Evolutionary conservation across 2,329 filamentous ascomycete species (phyloP).

Genomic region (Clonostachys rosea): DNA sequence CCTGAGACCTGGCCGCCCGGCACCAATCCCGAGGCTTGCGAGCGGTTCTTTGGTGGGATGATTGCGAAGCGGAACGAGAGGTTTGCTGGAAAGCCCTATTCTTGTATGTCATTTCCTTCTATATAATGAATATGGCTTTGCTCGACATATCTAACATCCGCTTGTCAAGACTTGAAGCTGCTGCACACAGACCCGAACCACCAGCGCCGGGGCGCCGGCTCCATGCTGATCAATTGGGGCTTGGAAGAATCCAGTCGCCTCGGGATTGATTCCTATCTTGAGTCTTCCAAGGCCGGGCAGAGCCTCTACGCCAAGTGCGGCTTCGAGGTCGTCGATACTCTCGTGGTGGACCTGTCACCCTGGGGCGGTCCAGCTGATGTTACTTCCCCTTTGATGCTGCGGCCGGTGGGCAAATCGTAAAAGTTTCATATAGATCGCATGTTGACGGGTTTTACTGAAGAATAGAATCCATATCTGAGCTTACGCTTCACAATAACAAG

Average conservation of each 20-base stretch:
- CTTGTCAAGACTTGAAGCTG: slow-evolving; percentile 23
- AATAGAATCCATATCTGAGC: no score
- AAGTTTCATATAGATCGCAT: no score
- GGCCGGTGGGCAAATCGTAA: slow-evolving; percentile 1
- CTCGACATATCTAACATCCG: no score
- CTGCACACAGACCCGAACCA: slow-evolving; percentile 29
- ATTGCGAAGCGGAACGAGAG: slow-evolving; percentile 18
- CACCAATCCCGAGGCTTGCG: slow-evolving; percentile 23
- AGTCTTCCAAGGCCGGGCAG: slow-evolving; percentile 23
- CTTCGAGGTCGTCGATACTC: slow-evolving; percentile 19
- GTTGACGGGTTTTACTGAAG: no score
- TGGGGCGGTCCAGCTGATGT: slow-evolving; percentile 17
- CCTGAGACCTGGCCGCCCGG: slow-evolving; percentile 18
- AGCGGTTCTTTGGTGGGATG: slow-evolving; percentile 22
- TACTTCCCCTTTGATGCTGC: slow-evolving; percentile 14
- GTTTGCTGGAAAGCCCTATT: slow-evolving; percentile 21
- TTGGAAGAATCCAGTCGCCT: slow-evolving; percentile 27
- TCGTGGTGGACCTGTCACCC: slow-evolving; percentile 16
- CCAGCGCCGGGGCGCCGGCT: slow-evolving; percentile 11
- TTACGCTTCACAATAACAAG: no score
- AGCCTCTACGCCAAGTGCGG: slow-evolving; percentile 26
- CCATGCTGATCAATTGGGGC: slow-evolving; percentile 19
- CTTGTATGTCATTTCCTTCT: slow-evolving; percentile 18
- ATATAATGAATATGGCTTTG: no score
- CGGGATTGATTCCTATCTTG: slow-evolving; percentile 26